A percentile compares a stretch with the other conserved stretches of the same genome.
These are phyloP conservation scores for Dissophora globulifera DNA, from an alignment of 192 early-diverging fungal genomes.

Conservation along the genomic window DNA sequence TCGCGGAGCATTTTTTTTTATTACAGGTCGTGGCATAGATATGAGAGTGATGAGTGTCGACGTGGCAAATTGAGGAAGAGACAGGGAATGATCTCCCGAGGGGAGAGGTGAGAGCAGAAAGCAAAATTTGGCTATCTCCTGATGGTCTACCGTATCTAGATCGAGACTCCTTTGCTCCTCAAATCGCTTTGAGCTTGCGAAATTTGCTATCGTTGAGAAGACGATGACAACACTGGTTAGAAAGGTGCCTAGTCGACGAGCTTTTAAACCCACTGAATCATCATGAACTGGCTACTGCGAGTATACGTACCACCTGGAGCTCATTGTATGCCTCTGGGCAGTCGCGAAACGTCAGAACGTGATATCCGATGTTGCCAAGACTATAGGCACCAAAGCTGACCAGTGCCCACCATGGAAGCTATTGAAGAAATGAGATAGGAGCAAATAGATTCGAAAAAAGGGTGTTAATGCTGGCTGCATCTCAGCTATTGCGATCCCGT, in stretches of 20 bases:
- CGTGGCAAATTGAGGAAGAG: constrained; percentile 4
- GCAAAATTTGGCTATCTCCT: too few species aligned
- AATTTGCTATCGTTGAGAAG: constrained; percentile 91
- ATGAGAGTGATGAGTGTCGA: background rate
- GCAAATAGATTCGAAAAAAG: background rate
- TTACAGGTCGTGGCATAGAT: too few species aligned
- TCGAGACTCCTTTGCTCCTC: constrained; percentile 71
- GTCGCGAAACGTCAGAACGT: constrained; percentile 89
- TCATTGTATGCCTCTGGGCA: constrained; percentile 91
- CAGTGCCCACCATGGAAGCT: constrained; percentile 83
- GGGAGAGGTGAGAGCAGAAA: too few species aligned
- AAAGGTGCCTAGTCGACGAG: too few species aligned
- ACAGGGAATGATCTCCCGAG: background rate
- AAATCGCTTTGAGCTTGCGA: constrained; percentile 83
- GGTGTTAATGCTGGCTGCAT: background rate
- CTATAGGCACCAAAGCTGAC: constrained; percentile 92
- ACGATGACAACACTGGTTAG: constrained; percentile 7
- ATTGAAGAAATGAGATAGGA: background rate
- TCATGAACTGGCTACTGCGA: too few species aligned
- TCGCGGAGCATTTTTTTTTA: too few species aligned
- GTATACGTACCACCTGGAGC: constrained; percentile 72
- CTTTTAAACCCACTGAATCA: too few species aligned
- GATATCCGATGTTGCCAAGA: constrained; percentile 86
- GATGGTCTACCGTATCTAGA: too few species aligned
- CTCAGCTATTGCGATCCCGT: background rate